These are phyloP conservation scores for Vitis hybrid DNA, from an alignment of 177 flowering plant genomes.

Conservation along the genomic window DNA sequence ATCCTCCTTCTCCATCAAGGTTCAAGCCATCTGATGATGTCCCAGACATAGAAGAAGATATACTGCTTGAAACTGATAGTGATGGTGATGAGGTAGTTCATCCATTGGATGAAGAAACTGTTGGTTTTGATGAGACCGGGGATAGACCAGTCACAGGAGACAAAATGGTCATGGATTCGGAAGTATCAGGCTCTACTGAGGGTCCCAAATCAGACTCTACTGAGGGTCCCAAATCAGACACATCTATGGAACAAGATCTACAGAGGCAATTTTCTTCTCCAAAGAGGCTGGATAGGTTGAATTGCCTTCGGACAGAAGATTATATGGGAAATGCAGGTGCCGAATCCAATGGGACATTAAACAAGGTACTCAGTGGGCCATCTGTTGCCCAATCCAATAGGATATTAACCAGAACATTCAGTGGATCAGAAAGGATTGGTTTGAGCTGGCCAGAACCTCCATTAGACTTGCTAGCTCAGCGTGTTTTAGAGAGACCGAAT, in stretches of 20 bases:
- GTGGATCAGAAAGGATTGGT: conserved; percentile 76
- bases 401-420: conserved; percentile 51
- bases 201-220: conserved; percentile 20
- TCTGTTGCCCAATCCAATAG: conserved; percentile 14
- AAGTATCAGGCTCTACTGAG: conserved; percentile 22
- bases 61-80: conserved; percentile 58
- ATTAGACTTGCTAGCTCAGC: conserved; percentile 55
- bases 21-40: conserved; percentile 76
- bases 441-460: conserved; percentile 97
- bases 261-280: conserved; percentile 50
- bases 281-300: conserved; percentile 52
- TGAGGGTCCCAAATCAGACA: conserved; percentile 18
- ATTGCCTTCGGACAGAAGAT: conserved; percentile 39
- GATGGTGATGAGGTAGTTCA: conserved; percentile 69
- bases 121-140: conserved; percentile 29
- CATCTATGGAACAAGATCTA: conserved; percentile 27
- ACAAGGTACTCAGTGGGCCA: conserved; percentile 52
- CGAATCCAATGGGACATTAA: conserved; percentile 30
- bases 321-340: conserved; percentile 14
- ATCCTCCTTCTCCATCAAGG: conserved; percentile 93
- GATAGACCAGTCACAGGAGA: conserved; percentile 18
- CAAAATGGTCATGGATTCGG: conserved; percentile 13
- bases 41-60: conserved; percentile 67
- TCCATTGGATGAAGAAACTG: conserved; percentile 57
- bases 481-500: conserved; percentile 53